Evolutionary conservation across 306 rosid species (phyloP).

Genomic region (Erythrophleum fordii): DNA sequence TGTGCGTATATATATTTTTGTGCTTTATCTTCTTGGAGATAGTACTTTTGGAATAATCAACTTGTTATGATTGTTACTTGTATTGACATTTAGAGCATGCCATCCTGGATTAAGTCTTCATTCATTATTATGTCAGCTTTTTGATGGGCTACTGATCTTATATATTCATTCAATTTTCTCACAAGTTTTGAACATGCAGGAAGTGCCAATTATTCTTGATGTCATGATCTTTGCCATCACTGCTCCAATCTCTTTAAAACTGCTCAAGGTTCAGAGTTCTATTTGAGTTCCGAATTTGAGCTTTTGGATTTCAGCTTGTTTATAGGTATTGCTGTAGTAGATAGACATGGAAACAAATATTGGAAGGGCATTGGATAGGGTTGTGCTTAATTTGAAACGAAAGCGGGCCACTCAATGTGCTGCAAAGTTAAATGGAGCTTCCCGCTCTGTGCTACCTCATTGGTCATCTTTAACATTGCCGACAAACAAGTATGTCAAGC

Average conservation of each 20-base stretch:
- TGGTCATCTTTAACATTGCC: constrained; percentile 30
- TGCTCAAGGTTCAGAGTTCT: constrained; percentile 45
- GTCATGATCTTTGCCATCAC: constrained; percentile 30
- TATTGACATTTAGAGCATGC: not conserved
- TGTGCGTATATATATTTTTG: not conserved
- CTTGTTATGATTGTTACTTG: constrained; percentile 6
- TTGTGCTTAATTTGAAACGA: constrained; percentile 51
- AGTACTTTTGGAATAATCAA: not conserved
- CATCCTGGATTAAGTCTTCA: not conserved
- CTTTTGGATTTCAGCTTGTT: constrained; percentile 55
- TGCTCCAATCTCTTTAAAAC: constrained; percentile 39
- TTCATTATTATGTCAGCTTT: not conserved
- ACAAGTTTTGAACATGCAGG: constrained; percentile 53
- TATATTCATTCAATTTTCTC: constrained; percentile 17
- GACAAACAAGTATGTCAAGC: constrained; percentile 47
- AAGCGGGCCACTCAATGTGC: constrained; percentile 55
- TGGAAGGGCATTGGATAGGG: constrained; percentile 76
- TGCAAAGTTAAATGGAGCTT: constrained; percentile 47
- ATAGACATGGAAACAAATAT: constrained; percentile 62
- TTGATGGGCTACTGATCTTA: not conserved
- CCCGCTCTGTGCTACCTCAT: constrained; percentile 35
- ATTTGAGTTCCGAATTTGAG: constrained; percentile 39
- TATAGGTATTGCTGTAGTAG: constrained; percentile 62
- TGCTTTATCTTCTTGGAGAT: not conserved
- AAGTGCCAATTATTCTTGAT: constrained; percentile 42